These are phyloP conservation scores for Calonectria naviculata DNA, from an alignment of 2,329 filamentous ascomycete species.

Conservation along the genomic window DNA sequence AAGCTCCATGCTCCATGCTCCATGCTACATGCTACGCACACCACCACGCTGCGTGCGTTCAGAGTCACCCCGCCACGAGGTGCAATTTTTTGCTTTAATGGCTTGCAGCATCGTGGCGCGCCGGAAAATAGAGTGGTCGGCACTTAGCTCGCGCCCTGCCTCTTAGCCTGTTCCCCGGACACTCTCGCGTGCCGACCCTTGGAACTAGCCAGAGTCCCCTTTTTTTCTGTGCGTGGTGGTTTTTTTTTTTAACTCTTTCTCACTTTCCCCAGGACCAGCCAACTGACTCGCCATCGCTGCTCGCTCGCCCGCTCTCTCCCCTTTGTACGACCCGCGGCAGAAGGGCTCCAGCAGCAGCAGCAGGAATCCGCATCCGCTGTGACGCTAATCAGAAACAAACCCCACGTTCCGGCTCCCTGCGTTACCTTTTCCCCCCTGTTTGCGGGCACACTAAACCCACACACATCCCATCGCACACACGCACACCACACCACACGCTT, in stretches of 20 bases:
- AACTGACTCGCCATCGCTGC: background rate
- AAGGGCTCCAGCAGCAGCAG: background rate
- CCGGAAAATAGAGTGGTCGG: background rate
- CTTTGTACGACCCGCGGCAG: background rate
- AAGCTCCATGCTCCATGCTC: too few species aligned
- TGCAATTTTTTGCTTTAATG: background rate
- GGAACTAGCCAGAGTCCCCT: conserved; percentile 1
- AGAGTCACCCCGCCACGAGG: background rate
- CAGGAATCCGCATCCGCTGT: background rate
- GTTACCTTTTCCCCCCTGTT: conserved; percentile 2
- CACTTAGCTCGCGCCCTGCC: background rate
- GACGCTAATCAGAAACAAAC: conserved; percentile 18
- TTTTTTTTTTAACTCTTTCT: background rate
- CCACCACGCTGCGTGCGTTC: too few species aligned
- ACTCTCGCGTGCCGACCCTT: background rate
- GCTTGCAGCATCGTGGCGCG: conserved; percentile 8
- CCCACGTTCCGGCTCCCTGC: conserved; percentile 15
- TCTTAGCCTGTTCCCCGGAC: background rate
- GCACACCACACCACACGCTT: background rate
- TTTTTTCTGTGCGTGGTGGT: background rate
- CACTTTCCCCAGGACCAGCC: background rate
- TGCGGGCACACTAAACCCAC: conserved; percentile 13
- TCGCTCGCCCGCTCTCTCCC: background rate
- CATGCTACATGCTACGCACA: too few species aligned
- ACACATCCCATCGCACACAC: conserved; percentile 15